These are phyloP conservation scores for Plasmodium gonderi DNA, from an alignment of 169 alveolate genomes.

Conservation along the genomic window DNA sequence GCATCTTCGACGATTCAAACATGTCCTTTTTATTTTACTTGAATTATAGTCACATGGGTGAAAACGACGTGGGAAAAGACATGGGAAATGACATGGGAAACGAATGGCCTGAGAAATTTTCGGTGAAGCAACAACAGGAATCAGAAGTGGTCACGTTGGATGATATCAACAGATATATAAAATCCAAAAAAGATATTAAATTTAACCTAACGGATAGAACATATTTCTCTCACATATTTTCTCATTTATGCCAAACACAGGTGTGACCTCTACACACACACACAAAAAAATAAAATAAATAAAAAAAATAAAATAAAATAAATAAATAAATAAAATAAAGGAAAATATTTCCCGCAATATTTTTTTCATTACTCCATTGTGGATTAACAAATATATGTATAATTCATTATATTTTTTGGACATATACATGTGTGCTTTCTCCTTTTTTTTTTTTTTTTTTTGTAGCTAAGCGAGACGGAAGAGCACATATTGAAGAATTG, in stretches of 20 bases:
- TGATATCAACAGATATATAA: conserved; percentile 11
- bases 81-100: neutral
- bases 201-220: conserved; percentile 36
- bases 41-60: neutral
- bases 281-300: no score
- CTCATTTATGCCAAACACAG: neutral
- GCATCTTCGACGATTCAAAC: conserved; percentile 24
- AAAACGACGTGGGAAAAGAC: neutral
- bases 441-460: neutral
- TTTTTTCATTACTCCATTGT: no score
- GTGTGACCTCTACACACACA: neutral
- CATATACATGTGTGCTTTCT: neutral
- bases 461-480: conserved; percentile 18
- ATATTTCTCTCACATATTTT: conserved; percentile 45
- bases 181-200: conserved; percentile 1
- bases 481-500: conserved; percentile 14
- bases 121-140: neutral
- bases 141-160: neutral
- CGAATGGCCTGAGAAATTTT: neutral
- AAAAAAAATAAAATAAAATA: no score
- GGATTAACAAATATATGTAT: no score
- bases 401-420: neutral
- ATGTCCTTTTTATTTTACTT: conserved; percentile 25
- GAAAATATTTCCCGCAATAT: no score
- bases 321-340: no score